Percentiles rank a stretch among this genome's conserved stretches.
These are phyloP conservation scores for Drechslera avenae DNA, from an alignment of 2,329 filamentous ascomycete species.

Conservation along the genomic window DNA sequence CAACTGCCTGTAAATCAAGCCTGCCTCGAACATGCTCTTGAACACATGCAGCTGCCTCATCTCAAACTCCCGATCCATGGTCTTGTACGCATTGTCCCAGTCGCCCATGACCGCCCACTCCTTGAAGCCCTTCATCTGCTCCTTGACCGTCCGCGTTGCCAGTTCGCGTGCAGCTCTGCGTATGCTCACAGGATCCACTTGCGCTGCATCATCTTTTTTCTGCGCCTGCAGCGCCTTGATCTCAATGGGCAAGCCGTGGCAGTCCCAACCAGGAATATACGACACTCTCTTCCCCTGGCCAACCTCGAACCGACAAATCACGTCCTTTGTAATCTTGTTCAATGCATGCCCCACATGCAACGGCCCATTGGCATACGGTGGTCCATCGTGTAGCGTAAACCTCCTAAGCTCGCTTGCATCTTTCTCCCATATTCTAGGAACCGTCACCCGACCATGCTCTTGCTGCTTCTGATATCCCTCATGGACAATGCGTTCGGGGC, in stretches of 20 bases:
- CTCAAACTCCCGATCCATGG: constrained; percentile 78
- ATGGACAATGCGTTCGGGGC: constrained; percentile 51
- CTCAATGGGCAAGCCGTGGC: constrained; percentile 95
- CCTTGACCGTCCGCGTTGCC: constrained; percentile 69
- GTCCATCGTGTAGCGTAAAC: constrained; percentile 89
- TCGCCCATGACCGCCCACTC: constrained; percentile 80
- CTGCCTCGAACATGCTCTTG: constrained; percentile 71
- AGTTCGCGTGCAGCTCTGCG: constrained; percentile 68
- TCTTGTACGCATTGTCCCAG: constrained; percentile 77
- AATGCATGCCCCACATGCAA: constrained; percentile 93
- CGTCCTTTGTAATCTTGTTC: constrained; percentile 97
- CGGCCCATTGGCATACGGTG: constrained; percentile 92
- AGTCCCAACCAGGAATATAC: constrained; percentile 96
- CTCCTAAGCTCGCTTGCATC: constrained; percentile 30
- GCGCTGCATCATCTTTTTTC: constrained; percentile 46
- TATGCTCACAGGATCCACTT: constrained; percentile 59
- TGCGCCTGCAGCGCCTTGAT: constrained; percentile 80
- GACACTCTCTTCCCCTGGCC: constrained; percentile 75
- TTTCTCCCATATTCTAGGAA: not conserved
- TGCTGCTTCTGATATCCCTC: constrained; percentile 17
- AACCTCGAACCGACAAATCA: constrained; percentile 81
- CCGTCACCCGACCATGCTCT: not conserved
- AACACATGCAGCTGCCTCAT: constrained; percentile 76
- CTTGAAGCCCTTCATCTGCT: constrained; percentile 75
- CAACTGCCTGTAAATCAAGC: constrained; percentile 74